Base-by-base conservation (phyloP, 2,329 filamentous ascomycete genomes). In the Helicocarpus griseus region DNA sequence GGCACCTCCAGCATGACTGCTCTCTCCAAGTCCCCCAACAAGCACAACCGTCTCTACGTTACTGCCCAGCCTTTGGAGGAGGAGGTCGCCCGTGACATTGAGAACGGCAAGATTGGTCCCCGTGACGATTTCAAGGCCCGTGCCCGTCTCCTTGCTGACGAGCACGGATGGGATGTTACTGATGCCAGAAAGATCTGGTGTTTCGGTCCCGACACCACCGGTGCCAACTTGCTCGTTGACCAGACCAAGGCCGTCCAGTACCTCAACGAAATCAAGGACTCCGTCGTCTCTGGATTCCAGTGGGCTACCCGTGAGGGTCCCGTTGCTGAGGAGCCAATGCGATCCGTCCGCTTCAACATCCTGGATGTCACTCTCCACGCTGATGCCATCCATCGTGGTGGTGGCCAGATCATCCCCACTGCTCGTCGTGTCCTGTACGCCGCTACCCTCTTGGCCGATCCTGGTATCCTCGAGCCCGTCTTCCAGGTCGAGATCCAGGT, bases 171-270 rank as follows among this genome's bases (percentile, higher is more conserved):
- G 93, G 93, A 98, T 77, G 90, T 98, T 69, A 98, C 93, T 66
- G 93, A 98, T 75, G 93, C 93, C 76, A 89, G 94, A 79, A 98
- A 98, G 89, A 98, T 98, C 75, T 98, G 93, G 93, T 94, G 88
- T 73, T 98, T 98, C 78, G 93, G 93, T 76, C 93, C 93, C 66
- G 93, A 98, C 76, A 95, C 89, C 73, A 93, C 80, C 69, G 93
- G 93, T 75, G 86, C 93, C 82, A 98, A 98, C 85, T 79, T 98
- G 82, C 80, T 98, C 65, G 85, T 98, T 70, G 93, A 98, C 78
- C 93, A 97, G 86, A 96, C 91, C 82, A 98, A 97, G 88, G 93
- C 93, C 65, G 93, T 98, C 62, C 93, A 98, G 81, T 98, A 97
- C 85, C 83, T 98, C 70, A 93, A 89, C 80, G 93, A 98, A 87